Percentiles rank a stretch among this genome's conserved stretches.
These are phyloP conservation scores for Scedosporium boydii DNA, from an alignment of 2,329 filamentous ascomycete species.

Conservation along the genomic window DNA sequence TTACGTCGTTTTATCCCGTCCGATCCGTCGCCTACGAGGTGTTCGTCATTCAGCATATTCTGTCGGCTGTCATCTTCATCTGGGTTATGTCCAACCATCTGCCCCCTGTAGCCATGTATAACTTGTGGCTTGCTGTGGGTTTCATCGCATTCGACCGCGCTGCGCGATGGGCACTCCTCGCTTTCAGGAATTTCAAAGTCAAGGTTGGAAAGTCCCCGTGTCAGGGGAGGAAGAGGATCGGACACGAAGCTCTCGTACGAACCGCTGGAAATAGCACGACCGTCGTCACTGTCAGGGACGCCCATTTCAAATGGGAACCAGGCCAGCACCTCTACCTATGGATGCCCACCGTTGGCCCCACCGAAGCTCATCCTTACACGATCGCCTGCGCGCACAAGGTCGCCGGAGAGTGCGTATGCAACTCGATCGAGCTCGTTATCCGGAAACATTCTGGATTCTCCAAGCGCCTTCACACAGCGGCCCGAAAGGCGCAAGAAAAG, in stretches of 20 bases:
- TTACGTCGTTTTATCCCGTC: constrained; percentile 54
- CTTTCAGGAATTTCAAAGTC: constrained; percentile 43
- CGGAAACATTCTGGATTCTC: constrained; percentile 49
- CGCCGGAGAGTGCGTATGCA: constrained; percentile 43
- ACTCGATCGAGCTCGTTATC: constrained; percentile 50
- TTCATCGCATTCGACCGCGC: constrained; percentile 53
- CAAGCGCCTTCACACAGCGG: constrained; percentile 37
- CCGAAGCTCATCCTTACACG: constrained; percentile 53
- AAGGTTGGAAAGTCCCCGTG: constrained; percentile 26
- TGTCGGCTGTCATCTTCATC: constrained; percentile 51
- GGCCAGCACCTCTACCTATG: constrained; percentile 54
- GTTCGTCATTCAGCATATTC: constrained; percentile 59
- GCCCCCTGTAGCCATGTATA: constrained; percentile 46
- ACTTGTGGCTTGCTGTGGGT: constrained; percentile 57
- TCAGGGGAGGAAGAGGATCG: constrained; percentile 37
- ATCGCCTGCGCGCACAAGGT: constrained; percentile 46
- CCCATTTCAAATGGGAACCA: constrained; percentile 48
- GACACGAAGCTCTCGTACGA: constrained; percentile 40
- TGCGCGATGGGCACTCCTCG: constrained; percentile 36
- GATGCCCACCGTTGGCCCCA: constrained; percentile 42
- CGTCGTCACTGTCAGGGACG: constrained; percentile 48
- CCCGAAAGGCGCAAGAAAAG: constrained; percentile 21
- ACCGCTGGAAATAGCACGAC: constrained; percentile 43
- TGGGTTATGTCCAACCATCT: constrained; percentile 56
- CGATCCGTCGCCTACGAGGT: constrained; percentile 59